Conservation (phyloP, 768 basidiomycete species). For the Crepidotus variabilis region DNA sequence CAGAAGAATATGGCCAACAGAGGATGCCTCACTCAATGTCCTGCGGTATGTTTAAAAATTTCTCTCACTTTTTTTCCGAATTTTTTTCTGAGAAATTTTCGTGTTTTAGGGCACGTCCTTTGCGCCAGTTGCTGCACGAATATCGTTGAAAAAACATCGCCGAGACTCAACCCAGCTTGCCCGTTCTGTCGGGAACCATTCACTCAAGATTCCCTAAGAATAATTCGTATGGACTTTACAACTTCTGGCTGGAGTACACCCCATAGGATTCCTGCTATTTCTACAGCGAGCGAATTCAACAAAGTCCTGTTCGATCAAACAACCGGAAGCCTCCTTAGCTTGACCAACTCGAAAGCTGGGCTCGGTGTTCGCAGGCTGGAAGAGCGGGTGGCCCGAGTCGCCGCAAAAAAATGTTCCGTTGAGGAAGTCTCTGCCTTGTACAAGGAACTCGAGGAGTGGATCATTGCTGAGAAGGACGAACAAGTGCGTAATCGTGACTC, state of each 20-base stretch:
- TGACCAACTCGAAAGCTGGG: constrained; percentile 41
- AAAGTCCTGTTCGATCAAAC: constrained; percentile 40
- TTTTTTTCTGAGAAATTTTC: constrained; percentile 15
- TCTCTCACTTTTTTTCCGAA: constrained; percentile 16
- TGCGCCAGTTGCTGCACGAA: constrained; percentile 74
- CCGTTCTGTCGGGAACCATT: constrained; percentile 84
- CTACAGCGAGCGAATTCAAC: constrained; percentile 43
- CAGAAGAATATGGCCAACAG: constrained; percentile 77
- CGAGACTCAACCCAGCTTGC: constrained; percentile 69
- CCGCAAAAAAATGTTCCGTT: constrained; percentile 82
- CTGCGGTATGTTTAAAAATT: constrained; percentile 53
- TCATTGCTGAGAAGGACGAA: constrained; percentile 61
- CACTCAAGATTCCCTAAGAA: constrained; percentile 58
- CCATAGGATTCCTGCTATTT: constrained; percentile 46
- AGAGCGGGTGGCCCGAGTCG: constrained; percentile 74
- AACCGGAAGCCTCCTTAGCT: constrained; percentile 45
- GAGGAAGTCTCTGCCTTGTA: constrained; percentile 79
- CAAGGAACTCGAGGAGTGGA: constrained; percentile 76
- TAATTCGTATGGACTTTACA: constrained; percentile 77
- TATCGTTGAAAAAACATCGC: constrained; percentile 77
- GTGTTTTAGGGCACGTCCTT: constrained; percentile 66
- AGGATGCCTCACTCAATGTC: constrained; percentile 78
- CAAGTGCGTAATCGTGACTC: constrained; percentile 43
- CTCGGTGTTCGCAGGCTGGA: constrained; percentile 66
- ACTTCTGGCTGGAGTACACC: constrained; percentile 69